These are phyloP conservation scores for Penicillium cataractarum DNA, from an alignment of 495 filamentous ascomycete species.

Conservation along the genomic window DNA sequence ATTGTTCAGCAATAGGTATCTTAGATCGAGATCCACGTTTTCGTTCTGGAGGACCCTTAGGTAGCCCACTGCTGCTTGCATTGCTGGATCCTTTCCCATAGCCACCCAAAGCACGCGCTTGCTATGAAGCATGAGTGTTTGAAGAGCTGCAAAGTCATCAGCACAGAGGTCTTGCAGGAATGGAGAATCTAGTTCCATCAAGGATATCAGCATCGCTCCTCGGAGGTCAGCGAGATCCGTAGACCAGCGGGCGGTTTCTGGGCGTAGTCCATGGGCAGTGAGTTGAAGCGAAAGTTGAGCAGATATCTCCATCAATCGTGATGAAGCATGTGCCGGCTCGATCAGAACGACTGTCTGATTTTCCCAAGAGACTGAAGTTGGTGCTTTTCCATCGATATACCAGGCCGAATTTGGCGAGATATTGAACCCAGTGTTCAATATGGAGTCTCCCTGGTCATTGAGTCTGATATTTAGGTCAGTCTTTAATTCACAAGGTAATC, in stretches of 20 bases:
- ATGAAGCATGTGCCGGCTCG: not conserved
- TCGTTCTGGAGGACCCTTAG: constrained; percentile 16
- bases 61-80: constrained; percentile 14
- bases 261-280: not conserved
- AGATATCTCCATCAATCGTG: not conserved
- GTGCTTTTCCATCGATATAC: not conserved
- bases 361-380: not conserved
- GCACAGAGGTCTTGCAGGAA: not conserved
- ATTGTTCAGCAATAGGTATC: constrained; percentile 3
- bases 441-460: too few species aligned
- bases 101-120: constrained; percentile 38
- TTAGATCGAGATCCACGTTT: constrained; percentile 8
- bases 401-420: too few species aligned
- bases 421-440: too few species aligned
- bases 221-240: not conserved
- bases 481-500: too few species aligned
- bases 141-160: not conserved
- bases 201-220: not conserved
- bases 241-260: not conserved
- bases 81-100: constrained; percentile 9
- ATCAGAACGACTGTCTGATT: not conserved
- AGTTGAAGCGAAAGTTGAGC: not conserved
- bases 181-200: not conserved
- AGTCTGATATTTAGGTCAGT: too few species aligned
- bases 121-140: constrained; percentile 23